These are phyloP conservation scores for Durotheca rogersii DNA, from an alignment of 495 filamentous ascomycete species.

Conservation along the genomic window DNA sequence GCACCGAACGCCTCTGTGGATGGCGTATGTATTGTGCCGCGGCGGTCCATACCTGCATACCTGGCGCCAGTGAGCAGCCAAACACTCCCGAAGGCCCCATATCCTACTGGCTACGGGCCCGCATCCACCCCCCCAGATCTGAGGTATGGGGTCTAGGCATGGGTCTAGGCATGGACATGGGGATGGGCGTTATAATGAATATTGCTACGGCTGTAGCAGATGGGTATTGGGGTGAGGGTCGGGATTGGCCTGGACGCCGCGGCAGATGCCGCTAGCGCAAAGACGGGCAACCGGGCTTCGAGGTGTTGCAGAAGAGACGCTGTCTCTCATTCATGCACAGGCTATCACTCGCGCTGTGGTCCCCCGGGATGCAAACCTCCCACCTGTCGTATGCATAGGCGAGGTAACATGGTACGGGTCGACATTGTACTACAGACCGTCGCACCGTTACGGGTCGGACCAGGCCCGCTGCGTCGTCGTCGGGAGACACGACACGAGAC, in stretches of 20 bases:
- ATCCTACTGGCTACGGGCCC: slow-evolving; percentile 11
- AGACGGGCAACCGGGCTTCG: slow-evolving; percentile 22
- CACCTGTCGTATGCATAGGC: slow-evolving; percentile 16
- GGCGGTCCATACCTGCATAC: slow-evolving; percentile 18
- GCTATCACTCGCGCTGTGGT: slow-evolving; percentile 16
- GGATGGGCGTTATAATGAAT: no score
- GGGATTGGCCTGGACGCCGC: slow-evolving; percentile 7
- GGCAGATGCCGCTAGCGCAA: slow-evolving; percentile 16
- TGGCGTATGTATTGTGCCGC: slow-evolving; percentile 21
- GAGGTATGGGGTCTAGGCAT: slow-evolving; percentile 15
- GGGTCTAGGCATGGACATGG: slow-evolving; percentile 13
- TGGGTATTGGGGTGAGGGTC: slow-evolving; percentile 25
- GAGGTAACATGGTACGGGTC: slow-evolving; percentile 10
- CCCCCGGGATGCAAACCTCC: slow-evolving; percentile 16
- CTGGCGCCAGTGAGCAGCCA: slow-evolving; percentile 16
- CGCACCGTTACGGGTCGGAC: slow-evolving; percentile 12
- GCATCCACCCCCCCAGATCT: slow-evolving; percentile 25
- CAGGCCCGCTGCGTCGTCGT: slow-evolving; percentile 16
- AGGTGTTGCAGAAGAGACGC: slow-evolving; percentile 10
- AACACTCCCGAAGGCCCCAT: slow-evolving; percentile 20
- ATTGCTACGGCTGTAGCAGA: neutral
- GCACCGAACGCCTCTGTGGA: slow-evolving; percentile 26
- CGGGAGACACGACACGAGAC: slow-evolving; percentile 23
- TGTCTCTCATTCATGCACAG: slow-evolving; percentile 13
- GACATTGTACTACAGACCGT: slow-evolving; percentile 9